phyloP scores from a whole-genome alignment of 352 stramenopile species.

The Globisporangium heterothallicum region DNA sequence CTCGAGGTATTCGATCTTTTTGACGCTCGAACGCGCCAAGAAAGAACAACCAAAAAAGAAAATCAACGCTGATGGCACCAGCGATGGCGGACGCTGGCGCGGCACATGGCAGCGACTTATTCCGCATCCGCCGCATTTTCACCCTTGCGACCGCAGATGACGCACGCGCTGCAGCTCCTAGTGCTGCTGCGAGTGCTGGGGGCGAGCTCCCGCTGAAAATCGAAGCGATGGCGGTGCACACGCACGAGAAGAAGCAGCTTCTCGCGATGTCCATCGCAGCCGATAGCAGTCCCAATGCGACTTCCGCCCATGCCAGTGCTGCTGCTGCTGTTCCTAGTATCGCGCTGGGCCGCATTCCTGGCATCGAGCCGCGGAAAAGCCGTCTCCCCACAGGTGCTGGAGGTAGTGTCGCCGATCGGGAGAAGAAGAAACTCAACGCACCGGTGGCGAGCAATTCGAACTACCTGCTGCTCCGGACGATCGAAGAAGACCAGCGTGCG shows the following conservation, averaged over 20 bases:
- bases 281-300: not conserved
- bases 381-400: not conserved
- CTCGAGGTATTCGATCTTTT: not conserved
- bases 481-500: slow-evolving; percentile 67
- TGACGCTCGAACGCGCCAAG: not conserved
- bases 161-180: not conserved
- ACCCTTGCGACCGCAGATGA: slow-evolving; percentile 8
- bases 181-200: not conserved
- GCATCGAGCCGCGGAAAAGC: slow-evolving; percentile 11
- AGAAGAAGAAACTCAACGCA: slow-evolving; percentile 1
- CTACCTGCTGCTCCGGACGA: slow-evolving; percentile 60
- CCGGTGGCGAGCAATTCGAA: slow-evolving; percentile 19
- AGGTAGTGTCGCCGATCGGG: not conserved
- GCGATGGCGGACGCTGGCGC: slow-evolving; percentile 3
- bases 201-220: slow-evolving; percentile 24
- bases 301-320: not conserved
- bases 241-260: slow-evolving; percentile 68
- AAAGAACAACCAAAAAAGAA: not conserved
- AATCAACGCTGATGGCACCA: not conserved
- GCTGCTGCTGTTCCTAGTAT: slow-evolving; percentile 19
- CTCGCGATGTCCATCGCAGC: slow-evolving; percentile 49
- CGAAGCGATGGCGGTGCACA: slow-evolving; percentile 59
- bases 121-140: slow-evolving; percentile 74
- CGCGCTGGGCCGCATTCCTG: slow-evolving; percentile 10
- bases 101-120: slow-evolving; percentile 48